Conservation (phyloP, 2,329 filamentous ascomycete species). For the Pseudogymnoascus sp. region DNA sequence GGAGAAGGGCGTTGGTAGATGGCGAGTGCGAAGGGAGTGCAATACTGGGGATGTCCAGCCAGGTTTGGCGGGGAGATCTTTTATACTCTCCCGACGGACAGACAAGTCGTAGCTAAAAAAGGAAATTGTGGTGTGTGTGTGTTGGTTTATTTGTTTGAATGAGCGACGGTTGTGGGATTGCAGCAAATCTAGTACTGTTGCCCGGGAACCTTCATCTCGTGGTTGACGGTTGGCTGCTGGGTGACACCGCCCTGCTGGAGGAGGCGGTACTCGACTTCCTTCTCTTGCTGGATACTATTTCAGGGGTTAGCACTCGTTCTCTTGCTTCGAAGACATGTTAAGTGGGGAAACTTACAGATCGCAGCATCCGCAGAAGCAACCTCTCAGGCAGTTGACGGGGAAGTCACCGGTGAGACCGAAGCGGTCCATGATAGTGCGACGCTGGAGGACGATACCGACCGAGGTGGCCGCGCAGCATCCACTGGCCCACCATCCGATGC, state of each 20-base stretch:
- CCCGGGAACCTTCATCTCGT: constrained; percentile 1
- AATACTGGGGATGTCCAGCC: neutral
- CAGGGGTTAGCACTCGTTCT: neutral
- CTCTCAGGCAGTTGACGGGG: constrained; percentile 19
- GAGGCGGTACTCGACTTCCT: constrained; percentile 17
- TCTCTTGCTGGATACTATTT: constrained; percentile 19
- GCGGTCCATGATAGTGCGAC: constrained; percentile 22
- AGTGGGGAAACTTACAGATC: constrained; percentile 15
- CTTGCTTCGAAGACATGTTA: neutral
- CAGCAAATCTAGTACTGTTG: neutral
- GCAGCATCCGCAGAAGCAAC: constrained; percentile 25
- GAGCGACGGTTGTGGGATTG: neutral
- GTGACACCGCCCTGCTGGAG: constrained; percentile 6
- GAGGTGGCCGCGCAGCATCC: constrained; percentile 20
- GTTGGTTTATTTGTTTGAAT: neutral
- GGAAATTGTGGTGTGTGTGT: neutral
- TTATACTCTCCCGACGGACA: neutral
- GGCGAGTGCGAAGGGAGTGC: constrained; percentile 6
- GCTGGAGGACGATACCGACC: constrained; percentile 21
- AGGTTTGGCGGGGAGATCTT: too few relatives aligned
- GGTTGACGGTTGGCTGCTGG: constrained; percentile 1
- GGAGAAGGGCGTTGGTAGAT: constrained; percentile 11
- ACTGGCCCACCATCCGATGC: constrained; percentile 21
- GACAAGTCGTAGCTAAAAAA: neutral
- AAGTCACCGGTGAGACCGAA: constrained; percentile 24